These are phyloP conservation scores for Rehmannia glutinosa DNA, from an alignment of 257 asterid genomes.

Conservation along the genomic window DNA sequence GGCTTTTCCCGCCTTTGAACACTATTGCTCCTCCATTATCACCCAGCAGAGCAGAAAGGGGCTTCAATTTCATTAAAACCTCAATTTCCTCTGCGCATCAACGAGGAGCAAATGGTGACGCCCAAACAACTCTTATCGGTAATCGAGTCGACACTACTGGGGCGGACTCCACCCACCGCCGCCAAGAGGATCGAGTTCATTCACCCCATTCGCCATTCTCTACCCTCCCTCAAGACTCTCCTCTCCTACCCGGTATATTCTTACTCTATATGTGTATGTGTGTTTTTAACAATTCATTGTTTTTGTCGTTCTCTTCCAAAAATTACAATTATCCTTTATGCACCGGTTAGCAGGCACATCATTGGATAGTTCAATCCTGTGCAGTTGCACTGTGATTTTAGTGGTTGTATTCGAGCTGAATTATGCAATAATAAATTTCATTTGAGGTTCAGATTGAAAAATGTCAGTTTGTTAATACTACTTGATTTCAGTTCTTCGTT, in stretches of 20 bases:
- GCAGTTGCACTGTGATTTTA: not conserved
- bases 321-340: not conserved
- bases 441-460: not conserved
- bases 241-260: conserved; percentile 67
- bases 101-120: conserved; percentile 47
- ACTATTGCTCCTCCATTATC: not conserved
- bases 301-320: no score
- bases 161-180: conserved; percentile 67
- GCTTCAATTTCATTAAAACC: conserved; percentile 6
- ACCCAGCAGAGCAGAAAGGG: not conserved
- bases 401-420: not conserved
- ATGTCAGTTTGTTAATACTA: not conserved
- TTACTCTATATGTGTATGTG: not conserved
- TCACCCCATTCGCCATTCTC: conserved; percentile 73
- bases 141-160: conserved; percentile 59
- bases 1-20: conserved; percentile 51
- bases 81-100: not conserved
- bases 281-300: not conserved
- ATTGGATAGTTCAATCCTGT: not conserved
- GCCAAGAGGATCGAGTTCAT: conserved; percentile 77
- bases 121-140: conserved; percentile 61
- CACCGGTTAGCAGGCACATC: not conserved
- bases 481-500: not conserved
- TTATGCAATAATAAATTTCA: not conserved
- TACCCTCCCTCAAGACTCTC: conserved; percentile 58